phyloP scores from a whole-genome alignment of 345 rosid genomes.

The Odontarrhena argentea region DNA sequence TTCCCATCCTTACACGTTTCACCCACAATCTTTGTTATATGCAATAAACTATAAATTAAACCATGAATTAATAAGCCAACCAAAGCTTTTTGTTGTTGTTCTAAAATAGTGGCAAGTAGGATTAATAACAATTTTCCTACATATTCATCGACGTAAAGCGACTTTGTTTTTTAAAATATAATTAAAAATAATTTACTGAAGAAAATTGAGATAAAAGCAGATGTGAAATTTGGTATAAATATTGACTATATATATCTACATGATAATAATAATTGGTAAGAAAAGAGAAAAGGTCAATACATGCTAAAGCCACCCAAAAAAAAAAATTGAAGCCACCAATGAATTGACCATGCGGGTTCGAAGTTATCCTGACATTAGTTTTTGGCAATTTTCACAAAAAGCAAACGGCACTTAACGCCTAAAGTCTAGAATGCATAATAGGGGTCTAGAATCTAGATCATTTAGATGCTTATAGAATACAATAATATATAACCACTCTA shows the following conservation, averaged over 20 bases:
- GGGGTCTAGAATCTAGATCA: too few species aligned
- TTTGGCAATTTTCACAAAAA: too few species aligned
- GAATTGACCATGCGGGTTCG: not conserved
- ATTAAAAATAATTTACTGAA: not conserved
- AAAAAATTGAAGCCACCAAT: conserved; percentile 26
- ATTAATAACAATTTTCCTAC: not conserved
- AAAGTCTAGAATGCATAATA: too few species aligned
- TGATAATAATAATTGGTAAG: not conserved
- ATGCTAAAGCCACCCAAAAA: conserved; percentile 35
- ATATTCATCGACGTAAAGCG: not conserved
- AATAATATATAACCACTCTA: too few species aligned
- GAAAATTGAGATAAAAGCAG: conserved; percentile 1
- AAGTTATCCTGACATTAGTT: too few species aligned
- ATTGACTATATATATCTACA: too few species aligned
- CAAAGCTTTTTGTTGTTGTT: not conserved
- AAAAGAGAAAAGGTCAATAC: conserved; percentile 16
- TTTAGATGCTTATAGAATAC: too few species aligned
- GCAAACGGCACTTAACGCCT: too few species aligned
- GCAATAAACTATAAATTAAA: not conserved
- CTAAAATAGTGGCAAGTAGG: conserved; percentile 1
- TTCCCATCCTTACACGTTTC: conserved; percentile 36
- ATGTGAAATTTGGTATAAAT: not conserved
- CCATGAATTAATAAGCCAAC: conserved; percentile 1
- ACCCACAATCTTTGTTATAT: conserved; percentile 17
- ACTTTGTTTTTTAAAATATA: not conserved